Percentiles rank a stretch among this genome's conserved stretches.
Evolutionary conservation across 2,329 filamentous ascomycete genomes (phyloP).

Genomic region (Fusarium sp.): DNA sequence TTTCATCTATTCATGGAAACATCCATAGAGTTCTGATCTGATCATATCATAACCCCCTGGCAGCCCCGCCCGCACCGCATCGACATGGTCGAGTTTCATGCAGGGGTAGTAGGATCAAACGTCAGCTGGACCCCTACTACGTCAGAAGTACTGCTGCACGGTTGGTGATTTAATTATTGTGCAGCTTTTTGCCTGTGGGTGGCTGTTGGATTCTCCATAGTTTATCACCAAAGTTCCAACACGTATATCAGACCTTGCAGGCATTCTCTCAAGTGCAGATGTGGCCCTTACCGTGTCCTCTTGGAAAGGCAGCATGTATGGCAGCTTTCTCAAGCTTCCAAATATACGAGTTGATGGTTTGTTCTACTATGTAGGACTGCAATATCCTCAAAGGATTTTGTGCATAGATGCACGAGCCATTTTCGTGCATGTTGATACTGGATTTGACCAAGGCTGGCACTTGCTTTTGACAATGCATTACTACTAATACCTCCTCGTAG

Average conservation of each 20-base stretch:
- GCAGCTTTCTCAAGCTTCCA: no score
- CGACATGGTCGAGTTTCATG: background rate
- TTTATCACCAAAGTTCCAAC: background rate
- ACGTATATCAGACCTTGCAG: background rate
- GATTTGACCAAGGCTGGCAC: no score
- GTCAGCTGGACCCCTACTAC: background rate
- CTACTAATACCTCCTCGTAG: no score
- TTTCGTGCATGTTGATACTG: no score
- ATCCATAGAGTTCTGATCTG: background rate
- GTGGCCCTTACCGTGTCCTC: no score
- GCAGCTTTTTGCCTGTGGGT: background rate
- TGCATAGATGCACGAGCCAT: no score
- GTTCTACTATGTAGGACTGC: no score
- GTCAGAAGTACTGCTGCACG: background rate
- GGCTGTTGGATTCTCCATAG: background rate
- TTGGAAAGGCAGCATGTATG: no score
- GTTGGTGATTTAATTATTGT: background rate
- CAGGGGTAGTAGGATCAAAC: background rate
- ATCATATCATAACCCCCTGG: background rate
- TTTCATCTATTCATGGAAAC: background rate
- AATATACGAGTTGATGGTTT: no score
- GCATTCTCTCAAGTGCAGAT: background rate
- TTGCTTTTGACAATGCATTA: no score
- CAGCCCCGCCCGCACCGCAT: background rate
- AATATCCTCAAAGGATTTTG: no score